A percentile compares a stretch with the other conserved stretches of the same genome.
Conservation (phyloP, 139 green algal species). For the Yamagishiella unicocca region DNA sequence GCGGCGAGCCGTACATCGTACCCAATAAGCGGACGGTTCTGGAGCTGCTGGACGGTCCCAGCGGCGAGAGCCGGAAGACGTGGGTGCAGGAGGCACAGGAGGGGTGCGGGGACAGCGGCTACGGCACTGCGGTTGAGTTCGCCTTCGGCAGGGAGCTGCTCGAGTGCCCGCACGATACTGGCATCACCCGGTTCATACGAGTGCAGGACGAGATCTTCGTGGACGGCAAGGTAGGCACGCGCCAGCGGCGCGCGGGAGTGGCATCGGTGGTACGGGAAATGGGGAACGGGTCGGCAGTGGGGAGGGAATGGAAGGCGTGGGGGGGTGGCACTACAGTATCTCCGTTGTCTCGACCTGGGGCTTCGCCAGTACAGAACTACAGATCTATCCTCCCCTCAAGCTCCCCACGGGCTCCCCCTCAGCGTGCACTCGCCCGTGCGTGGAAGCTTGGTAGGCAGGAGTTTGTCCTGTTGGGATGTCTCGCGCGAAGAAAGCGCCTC, state of each 20-base stretch:
- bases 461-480: no score
- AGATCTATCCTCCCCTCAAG: no score
- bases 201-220: not conserved
- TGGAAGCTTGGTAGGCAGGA: no score
- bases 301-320: no score
- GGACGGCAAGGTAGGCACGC: no score
- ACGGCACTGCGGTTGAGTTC: not conserved
- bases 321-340: no score
- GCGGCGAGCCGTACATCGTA: not conserved
- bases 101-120: not conserved
- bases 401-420: no score
- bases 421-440: no score
- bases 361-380: no score
- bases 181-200: not conserved
- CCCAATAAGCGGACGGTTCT: not conserved
- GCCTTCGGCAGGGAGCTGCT: not conserved
- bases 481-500: no score
- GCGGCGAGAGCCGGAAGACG: not conserved
- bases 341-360: no score
- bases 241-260: no score
- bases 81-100: slow-evolving; percentile 8
- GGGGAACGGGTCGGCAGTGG: not conserved
- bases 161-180: not conserved
- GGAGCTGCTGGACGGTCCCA: not conserved
- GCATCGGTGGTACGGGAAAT: not conserved